Evolutionary conservation across 2,329 filamentous ascomycete species (phyloP), one percentile per base, ranked within the genome.

Genomic region (Lachnellula suecica): DNA sequence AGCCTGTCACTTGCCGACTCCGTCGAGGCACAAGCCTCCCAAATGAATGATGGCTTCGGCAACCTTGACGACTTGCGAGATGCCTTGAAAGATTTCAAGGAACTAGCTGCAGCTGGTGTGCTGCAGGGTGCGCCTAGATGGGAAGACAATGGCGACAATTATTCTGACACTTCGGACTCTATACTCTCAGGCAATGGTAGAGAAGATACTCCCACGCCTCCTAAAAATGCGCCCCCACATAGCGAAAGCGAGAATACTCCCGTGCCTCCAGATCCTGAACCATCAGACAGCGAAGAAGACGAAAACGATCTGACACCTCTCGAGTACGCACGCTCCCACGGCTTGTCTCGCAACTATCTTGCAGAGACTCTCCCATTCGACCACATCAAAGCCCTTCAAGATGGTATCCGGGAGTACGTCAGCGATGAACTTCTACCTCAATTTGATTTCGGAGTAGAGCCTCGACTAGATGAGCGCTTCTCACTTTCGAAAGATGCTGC

Each of bases 301-400:
- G 49, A 58, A 15, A 44, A 49, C 8, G 60, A 67, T 3, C 24
- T 52, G 5, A 43, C 60, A 11, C 53, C 62, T 17, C 54, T 66
- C 25, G 59, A 66, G 41, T 67, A 67, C 46, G 67, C 66, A 43
- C 63, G 64, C 11, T 31, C 43, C 10, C 59, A 63, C 34, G 61
- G 63, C 19, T 44, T 69, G n/a, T 51, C 61, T 24, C 52, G 49
- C 13, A 44, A 67, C 41, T 51, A 66, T 53, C 47, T 59, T 2
- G 19, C 41, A 3, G 59, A 63, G 13, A 22, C 49, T 13, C 25
- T 52, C 2, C 58, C 54, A 10, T 43, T 53, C 9, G 31, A 29
- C n/a, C 56, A 61, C 19, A 50, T 66, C 17, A 31, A 52, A 22
- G 29, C 27, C 4, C 47, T 65, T 4, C 50, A 59, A 37, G n/a